Evolutionary conservation across 768 basidiomycete genomes (phyloP), one percentile per base, ranked within the genome.

Genomic region (Asterophora parasitica): DNA sequence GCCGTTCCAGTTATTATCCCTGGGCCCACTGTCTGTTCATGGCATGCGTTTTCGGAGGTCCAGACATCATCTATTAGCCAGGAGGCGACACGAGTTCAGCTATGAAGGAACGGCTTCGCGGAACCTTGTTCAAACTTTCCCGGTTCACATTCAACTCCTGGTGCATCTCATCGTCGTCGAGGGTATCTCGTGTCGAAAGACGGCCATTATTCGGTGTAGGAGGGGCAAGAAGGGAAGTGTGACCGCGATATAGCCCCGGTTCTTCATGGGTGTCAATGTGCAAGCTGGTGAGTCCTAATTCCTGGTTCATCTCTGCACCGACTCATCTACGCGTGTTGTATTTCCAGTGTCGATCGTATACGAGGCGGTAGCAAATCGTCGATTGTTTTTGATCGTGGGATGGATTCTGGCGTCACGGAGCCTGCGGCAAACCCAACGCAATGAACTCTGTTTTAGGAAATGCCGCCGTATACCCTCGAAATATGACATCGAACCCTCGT

Each of bases 321-420:
- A 11, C n/a, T 31, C 19, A n/a, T 32, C n/a, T 15, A 19, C 42
- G 39, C 13, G 17, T 17, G 46, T 33, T 12, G 7, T 28, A 11
- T 13, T 20, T 32, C 13, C 38, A 23, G 11, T 30, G 37, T 41
- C 46, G 38, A 47, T 41, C 46, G 16, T 33, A 30, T 31, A 47
- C 12, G 39, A 47, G 39, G 38, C 20, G 37, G 46, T 32, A 40
- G 17, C 38, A 39, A 47, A 40, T 33, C 4, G 11, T 31, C 28
- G 20, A 33, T 41, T 27, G 34, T 19, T 2, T 9, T 16, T 30
- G 42, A 44, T 44, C 33, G 44, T 20, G 36, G 23, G 37, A 40
- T 13, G 36, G 33, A 17, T 30, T 17, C 9, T 23, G 23, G 15
- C 26, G 35, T 30, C 34, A 31, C 36, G 46, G 37, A 46, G 34